These are phyloP conservation scores for Stereum hirsutum DNA, from an alignment of 1,284 basidiomycete genomes.

Conservation along the genomic window DNA sequence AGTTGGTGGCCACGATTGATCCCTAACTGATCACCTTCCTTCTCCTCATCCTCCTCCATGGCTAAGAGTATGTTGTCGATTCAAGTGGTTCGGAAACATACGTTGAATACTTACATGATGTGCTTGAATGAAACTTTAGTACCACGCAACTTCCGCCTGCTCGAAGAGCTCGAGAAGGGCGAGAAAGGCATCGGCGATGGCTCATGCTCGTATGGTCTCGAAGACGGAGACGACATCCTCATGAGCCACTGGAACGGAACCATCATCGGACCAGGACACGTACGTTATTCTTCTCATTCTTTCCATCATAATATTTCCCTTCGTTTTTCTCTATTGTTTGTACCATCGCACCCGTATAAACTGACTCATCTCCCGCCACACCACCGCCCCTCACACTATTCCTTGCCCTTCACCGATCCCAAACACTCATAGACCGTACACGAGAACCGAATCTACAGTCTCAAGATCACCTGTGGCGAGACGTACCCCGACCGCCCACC, in stretches of 20 bases:
- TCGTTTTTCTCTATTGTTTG: too few species aligned
- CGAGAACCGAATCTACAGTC: slow-evolving; percentile 97
- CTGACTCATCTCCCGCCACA: background rate
- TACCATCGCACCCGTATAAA: too few species aligned
- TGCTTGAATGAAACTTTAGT: slow-evolving; percentile 38
- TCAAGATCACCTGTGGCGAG: slow-evolving; percentile 84
- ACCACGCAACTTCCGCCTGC: slow-evolving; percentile 91
- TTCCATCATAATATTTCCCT: too few species aligned
- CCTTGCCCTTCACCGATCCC: slow-evolving; percentile 1
- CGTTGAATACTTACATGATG: background rate
- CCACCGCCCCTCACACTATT: slow-evolving; percentile 10
- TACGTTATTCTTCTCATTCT: slow-evolving; percentile 33
- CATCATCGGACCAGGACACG: slow-evolving; percentile 96
- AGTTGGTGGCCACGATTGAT: too few species aligned
- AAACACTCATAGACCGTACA: slow-evolving; percentile 70
- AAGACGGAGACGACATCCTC: slow-evolving; percentile 87
- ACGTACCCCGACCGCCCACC: slow-evolving; percentile 80
- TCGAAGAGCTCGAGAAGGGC: slow-evolving; percentile 98
- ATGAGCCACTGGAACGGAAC: slow-evolving; percentile 99
- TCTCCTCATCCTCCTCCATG: slow-evolving; percentile 26
- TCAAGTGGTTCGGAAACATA: background rate
- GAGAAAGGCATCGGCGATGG: slow-evolving; percentile 99
- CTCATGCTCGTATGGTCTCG: slow-evolving; percentile 91
- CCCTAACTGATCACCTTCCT: too few species aligned
- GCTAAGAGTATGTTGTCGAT: slow-evolving; percentile 39